phyloP scores from a whole-genome alignment of 495 filamentous ascomycete species.

The Tuber melanosporum region DNA sequence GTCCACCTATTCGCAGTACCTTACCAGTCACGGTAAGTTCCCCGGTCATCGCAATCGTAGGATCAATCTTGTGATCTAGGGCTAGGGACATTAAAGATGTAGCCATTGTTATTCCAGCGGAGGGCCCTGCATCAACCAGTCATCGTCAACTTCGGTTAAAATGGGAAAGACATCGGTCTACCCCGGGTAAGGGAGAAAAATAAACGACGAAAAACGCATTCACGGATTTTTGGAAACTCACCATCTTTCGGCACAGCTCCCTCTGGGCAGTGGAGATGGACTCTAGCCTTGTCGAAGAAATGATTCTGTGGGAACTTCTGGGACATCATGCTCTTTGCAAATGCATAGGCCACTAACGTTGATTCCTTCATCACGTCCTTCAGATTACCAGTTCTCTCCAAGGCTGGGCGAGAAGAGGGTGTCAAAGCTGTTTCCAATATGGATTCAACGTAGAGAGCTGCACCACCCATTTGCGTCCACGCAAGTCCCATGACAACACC shows the following conservation, averaged over 20 bases:
- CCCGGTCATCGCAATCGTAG: constrained; percentile 95
- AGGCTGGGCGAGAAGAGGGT: constrained; percentile 61
- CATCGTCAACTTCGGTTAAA: constrained; percentile 34
- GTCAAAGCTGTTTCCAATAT: constrained; percentile 79
- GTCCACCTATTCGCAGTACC: constrained; percentile 88
- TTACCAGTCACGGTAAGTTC: constrained; percentile 97
- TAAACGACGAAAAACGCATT: constrained; percentile 6
- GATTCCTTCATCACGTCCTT: constrained; percentile 99
- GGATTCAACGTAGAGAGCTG: constrained; percentile 93
- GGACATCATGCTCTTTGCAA: constrained; percentile 82
- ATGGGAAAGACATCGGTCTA: constrained; percentile 1
- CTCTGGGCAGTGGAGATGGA: constrained; percentile 96
- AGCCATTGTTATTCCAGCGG: constrained; percentile 95
- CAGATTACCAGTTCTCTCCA: constrained; percentile 89
- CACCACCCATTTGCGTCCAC: constrained; percentile 96
- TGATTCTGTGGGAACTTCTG: constrained; percentile 76
- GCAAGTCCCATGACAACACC: constrained; percentile 98
- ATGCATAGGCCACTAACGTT: constrained; percentile 87
- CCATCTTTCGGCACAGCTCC: constrained; percentile 95
- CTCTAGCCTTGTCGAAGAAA: constrained; percentile 92
- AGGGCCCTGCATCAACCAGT: constrained; percentile 54
- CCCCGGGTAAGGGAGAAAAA: neutral
- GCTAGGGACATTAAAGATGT: constrained; percentile 81
- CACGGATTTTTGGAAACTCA: constrained; percentile 37
- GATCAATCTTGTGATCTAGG: constrained; percentile 67